These are phyloP conservation scores for Cylindrotheca closterium DNA, from an alignment of 108 stramenopile genomes.

Conservation along the genomic window DNA sequence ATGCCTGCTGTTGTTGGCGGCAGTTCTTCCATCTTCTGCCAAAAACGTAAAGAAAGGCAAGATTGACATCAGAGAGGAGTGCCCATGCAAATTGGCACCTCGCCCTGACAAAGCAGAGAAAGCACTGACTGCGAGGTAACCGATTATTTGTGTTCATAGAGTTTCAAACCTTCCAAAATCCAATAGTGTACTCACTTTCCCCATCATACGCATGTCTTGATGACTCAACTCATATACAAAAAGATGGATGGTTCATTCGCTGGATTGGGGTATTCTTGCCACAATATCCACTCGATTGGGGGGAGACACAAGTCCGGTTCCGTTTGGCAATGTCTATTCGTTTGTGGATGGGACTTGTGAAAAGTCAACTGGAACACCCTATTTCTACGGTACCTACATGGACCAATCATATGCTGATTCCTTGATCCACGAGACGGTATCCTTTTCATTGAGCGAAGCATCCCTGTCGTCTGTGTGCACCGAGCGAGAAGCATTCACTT, in stretches of 20 bases:
- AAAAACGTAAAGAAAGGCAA: no score
- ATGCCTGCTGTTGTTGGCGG: no score
- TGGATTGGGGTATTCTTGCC: conserved; percentile 53
- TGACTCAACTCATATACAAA: no score
- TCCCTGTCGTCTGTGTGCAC: conserved; percentile 29
- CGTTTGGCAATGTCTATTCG: conserved; percentile 59
- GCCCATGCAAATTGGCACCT: conserved; percentile 26
- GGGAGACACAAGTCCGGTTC: conserved; percentile 8
- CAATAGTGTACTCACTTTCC: no score
- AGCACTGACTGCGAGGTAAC: conserved; percentile 38
- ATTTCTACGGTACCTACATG: conserved; percentile 54
- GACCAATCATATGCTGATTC: conserved; percentile 50
- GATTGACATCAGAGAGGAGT: conserved; percentile 11
- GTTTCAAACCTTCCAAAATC: no score
- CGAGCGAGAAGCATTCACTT: conserved; percentile 6
- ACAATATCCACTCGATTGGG: conserved; percentile 41
- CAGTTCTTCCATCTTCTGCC: no score
- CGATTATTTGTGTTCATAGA: no score
- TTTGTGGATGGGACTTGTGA: conserved; percentile 59
- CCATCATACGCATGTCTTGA: no score
- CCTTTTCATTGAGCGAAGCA: conserved; percentile 50
- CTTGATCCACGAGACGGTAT: conserved; percentile 18
- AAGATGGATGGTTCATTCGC: conserved; percentile 58
- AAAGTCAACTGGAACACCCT: conserved; percentile 57
- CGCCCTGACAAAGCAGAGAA: conserved; percentile 35